A percentile compares a stretch with the other conserved stretches of the same genome.
Conservation (phyloP, 1,284 basidiomycete species). For the Ceratobasidium sp. region DNA sequence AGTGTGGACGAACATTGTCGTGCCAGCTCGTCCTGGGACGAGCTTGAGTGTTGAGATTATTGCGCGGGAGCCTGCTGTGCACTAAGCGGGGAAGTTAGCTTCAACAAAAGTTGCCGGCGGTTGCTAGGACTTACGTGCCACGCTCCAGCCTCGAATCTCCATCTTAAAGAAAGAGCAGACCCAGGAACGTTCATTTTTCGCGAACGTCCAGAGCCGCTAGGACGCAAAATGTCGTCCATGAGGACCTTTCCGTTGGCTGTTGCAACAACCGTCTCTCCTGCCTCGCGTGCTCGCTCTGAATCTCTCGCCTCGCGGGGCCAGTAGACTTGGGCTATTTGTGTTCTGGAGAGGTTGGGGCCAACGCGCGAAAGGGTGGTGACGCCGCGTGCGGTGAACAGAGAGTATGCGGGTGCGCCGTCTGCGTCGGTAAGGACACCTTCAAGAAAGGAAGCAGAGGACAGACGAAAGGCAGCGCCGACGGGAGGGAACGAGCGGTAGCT, state of each 20-base stretch:
- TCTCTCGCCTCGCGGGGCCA: constrained; percentile 28
- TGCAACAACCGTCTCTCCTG: constrained; percentile 34
- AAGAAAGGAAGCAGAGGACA: constrained; percentile 36
- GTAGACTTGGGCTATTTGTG: constrained; percentile 29
- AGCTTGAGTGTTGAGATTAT: constrained; percentile 20
- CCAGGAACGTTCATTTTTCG: constrained; percentile 33
- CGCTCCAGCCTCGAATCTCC: constrained; percentile 19
- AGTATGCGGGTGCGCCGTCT: constrained; percentile 32
- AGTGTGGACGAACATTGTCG: constrained; percentile 27
- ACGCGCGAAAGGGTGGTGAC: constrained; percentile 39
- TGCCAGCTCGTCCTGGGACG: constrained; percentile 25
- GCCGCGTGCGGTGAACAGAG: constrained; percentile 32
- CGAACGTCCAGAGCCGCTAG: constrained; percentile 27
- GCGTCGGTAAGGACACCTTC: constrained; percentile 26
- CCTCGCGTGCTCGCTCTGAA: constrained; percentile 21
- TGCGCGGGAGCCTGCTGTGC: constrained; percentile 25
- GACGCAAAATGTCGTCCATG: constrained; percentile 36
- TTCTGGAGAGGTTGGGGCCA: constrained; percentile 28
- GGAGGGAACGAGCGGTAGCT: constrained; percentile 16
- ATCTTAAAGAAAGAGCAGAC: constrained; percentile 10
- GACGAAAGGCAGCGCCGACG: constrained; percentile 18
- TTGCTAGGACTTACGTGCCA: constrained; percentile 20
- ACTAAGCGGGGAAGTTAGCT: constrained; percentile 6
- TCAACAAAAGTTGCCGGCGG: not conserved
- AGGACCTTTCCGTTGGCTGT: constrained; percentile 26